Base-by-base conservation (phyloP, 2,329 filamentous ascomycete genomes). In the Arthrobotrys pseudoclavata region DNA sequence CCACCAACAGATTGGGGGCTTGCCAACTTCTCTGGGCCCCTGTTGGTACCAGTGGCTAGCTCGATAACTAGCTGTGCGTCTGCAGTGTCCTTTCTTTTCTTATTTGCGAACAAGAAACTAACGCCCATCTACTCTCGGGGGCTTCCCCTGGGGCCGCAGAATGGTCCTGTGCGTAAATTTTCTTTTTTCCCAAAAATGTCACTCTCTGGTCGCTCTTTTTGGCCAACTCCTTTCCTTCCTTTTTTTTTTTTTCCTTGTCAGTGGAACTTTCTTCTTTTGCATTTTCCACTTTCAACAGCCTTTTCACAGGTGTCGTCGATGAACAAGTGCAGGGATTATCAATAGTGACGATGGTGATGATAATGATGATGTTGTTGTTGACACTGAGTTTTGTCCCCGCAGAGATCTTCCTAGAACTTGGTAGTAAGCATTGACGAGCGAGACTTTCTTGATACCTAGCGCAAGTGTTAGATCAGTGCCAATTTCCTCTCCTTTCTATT, bases 401-500 rank as follows among this genome's bases (percentile, higher is more conserved):
- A 60, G 9, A 60, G 31, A 60, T 60, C 31, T 42, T 42, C 10
- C 34, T 57, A 0, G 31, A 40, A 20, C 29, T 10, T 22, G 20
- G 34, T 22, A 10, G 47, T 24, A 24, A 24, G 20, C 20, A 10
- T 40, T 55, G 31, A 71, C 26, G 22, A 34, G 42, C 29, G 26
- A 29, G 40, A 53, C 60, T 34, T 31, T 10, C 20, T 40, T 48
- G 42, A 48, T 62, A 45, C 22, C 42, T 63, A 31, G 40, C 22
- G 66, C 53, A 47, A 10, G 48, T 45, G 37, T 57, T 45, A 60
- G 52, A 40, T 34, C 31, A 34, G 64, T 34, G 29, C 60, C 50
- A 72, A 72, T 76, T 76, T 69, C 64, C 64, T 76, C 64, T 52
- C 71, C 71, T 76, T 76, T 76, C 71, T 34, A 76, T 69, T 66